Evolutionary conservation across 2,329 filamentous ascomycete genomes (phyloP).

Genomic region (Aspergillus sp.): DNA sequence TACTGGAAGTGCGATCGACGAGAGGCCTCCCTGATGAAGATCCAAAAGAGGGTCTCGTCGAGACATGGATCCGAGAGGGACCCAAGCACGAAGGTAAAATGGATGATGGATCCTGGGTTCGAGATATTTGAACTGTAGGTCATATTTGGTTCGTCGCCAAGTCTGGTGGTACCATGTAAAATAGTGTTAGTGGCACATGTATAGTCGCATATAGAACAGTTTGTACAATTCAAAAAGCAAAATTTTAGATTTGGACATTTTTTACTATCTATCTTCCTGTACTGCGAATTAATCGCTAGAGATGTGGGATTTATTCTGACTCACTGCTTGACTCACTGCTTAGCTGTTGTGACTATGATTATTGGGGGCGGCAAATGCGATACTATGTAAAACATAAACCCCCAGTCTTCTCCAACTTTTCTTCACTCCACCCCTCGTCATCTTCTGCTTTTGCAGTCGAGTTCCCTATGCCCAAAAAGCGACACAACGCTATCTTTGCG

Average conservation of each 20-base stretch:
- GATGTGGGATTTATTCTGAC: no score
- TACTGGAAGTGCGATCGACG: slow-evolving; percentile 69
- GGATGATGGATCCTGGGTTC: slow-evolving; percentile 57
- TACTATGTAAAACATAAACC: no score
- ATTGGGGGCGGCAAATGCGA: no score
- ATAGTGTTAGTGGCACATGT: slow-evolving; percentile 10
- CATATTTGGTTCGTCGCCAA: neutral
- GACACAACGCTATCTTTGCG: slow-evolving; percentile 30
- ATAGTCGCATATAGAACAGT: neutral
- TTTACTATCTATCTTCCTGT: neutral
- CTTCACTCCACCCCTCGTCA: no score
- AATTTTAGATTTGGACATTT: neutral
- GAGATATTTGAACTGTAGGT: slow-evolving; percentile 46
- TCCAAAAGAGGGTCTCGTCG: slow-evolving; percentile 67
- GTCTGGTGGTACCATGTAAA: slow-evolving; percentile 8
- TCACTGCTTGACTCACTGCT: no score
- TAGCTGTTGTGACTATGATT: no score
- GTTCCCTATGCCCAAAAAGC: slow-evolving; percentile 44
- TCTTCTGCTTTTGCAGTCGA: no score
- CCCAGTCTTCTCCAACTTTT: no score
- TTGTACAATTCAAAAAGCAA: neutral
- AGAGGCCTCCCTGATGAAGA: slow-evolving; percentile 77
- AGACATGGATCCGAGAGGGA: slow-evolving; percentile 69
- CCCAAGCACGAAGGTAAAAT: slow-evolving; percentile 51
- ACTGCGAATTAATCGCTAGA: no score